phyloP scores from a whole-genome alignment of 805 yeast species.

The Yamadazyma nakazawae region DNA sequence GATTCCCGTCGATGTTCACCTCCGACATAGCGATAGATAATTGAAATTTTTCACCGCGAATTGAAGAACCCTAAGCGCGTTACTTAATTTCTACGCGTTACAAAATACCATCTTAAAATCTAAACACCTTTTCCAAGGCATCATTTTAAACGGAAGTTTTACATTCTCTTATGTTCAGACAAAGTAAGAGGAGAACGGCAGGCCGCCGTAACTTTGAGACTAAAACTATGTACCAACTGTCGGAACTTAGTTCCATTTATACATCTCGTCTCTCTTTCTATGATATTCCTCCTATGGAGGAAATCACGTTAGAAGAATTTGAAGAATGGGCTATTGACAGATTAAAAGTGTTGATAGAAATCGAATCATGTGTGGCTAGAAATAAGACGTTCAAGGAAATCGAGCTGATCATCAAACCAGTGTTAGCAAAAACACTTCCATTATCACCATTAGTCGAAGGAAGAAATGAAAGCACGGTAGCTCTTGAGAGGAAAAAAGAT shows the following conservation, averaged over 20 bases:
- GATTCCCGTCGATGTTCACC: conserved; percentile 49
- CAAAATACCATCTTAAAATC: neutral
- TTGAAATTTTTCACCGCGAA: conserved; percentile 1
- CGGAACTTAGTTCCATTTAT: conserved; percentile 39
- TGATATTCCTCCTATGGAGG: conserved; percentile 71
- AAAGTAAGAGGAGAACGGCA: conserved; percentile 68
- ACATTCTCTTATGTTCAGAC: conserved; percentile 57
- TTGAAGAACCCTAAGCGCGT: neutral
- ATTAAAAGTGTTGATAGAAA: conserved; percentile 74
- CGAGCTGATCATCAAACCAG: conserved; percentile 61
- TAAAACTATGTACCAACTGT: conserved; percentile 23
- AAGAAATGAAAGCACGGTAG: conserved; percentile 34
- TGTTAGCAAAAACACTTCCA: conserved; percentile 64
- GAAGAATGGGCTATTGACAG: conserved; percentile 96
- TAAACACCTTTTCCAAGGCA: neutral
- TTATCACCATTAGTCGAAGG: conserved; percentile 33
- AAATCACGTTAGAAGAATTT: conserved; percentile 87
- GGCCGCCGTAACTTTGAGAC: conserved; percentile 66
- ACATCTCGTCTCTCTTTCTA: conserved; percentile 68
- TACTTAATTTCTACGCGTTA: neutral
- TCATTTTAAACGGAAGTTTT: too few relatives aligned
- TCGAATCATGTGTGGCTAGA: conserved; percentile 71
- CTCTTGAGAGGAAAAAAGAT: conserved; percentile 76
- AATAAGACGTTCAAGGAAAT: conserved; percentile 63
- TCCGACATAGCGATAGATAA: conserved; percentile 45